Evolutionary conservation across 148 eudicot species (phyloP), one percentile per base, ranked within the genome.

Genomic region (Bassia scoparia): DNA sequence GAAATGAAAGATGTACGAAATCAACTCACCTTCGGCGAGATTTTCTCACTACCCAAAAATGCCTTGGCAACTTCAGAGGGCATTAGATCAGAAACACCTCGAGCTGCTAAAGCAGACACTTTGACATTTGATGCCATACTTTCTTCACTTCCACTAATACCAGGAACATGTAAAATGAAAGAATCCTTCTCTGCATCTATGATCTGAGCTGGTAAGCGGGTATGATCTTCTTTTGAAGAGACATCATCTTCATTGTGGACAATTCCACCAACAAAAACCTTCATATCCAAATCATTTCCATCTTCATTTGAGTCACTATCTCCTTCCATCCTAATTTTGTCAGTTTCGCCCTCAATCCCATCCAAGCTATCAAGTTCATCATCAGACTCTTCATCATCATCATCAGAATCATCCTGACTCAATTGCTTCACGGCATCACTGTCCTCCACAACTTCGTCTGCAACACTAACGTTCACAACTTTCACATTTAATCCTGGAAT

Each of bases 1-100:
- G 34, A 58, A 63, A 73, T 3, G 20, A 54, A 31, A 14, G 2
- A 18, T 20, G 59, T 43, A 26, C n/a, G 35, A 34, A 38, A 53
- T 30, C 46, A 81, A 70, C 85, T 77, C 76, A 95, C 99, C 96
- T 87, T 90, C 23, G 94, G 80, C 63, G 97, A 87, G 72, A 84
- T 78, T 78, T 88, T 89, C 76, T 87, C 87, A 67, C 88, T 74
- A 68, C 84, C 80, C 83, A 79, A 73, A 73, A 95, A 90, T 67
- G 88, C 88, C 82, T 92, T 95, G 72, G 92, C 97, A 34, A 95
- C 87, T 70, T 92, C 99, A 81, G 96, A 84, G 76, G 99, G 97
- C 97, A 92, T 92, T 53, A 95, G 90, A 62, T 95, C 92, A 72
- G 97, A 80, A 78, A 87, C 79, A 34, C 89, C 86, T 82, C 85